phyloP scores from a whole-genome alignment of 228 moss, liverwort and hornwort genomes.

The Sphagnum magellanicum region DNA sequence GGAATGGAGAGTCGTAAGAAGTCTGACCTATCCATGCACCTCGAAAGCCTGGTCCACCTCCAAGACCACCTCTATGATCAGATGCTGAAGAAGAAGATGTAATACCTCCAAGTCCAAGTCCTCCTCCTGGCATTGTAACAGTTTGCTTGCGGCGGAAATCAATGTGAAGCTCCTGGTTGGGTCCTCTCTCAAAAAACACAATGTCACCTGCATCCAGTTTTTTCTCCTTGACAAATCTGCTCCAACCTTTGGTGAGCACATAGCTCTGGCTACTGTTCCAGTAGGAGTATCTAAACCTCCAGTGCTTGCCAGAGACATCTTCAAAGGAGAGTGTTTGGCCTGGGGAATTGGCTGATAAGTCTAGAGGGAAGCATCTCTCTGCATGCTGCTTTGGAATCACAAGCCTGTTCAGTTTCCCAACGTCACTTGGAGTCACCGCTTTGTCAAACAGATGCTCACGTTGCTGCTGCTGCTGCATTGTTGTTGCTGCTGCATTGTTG shows the following conservation, averaged over 20 bases:
- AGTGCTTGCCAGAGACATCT: conserved; percentile 88
- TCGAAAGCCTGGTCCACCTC: conserved; percentile 40
- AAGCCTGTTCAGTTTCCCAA: conserved; percentile 92
- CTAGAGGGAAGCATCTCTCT: conserved; percentile 92
- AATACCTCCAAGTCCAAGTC: conserved; percentile 21
- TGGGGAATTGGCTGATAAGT: conserved; percentile 78
- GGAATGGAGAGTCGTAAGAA: conserved; percentile 25
- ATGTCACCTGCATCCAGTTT: conserved; percentile 97
- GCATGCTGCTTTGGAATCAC: conserved; percentile 99
- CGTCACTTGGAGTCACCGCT: conserved; percentile 95
- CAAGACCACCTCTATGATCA: conserved; percentile 7
- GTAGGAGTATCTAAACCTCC: conserved; percentile 96
- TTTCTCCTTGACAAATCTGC: conserved; percentile 97
- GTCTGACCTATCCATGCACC: conserved; percentile 59
- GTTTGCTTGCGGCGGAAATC: conserved; percentile 80
- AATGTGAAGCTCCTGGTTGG: conserved; percentile 83
- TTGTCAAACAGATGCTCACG: conserved; percentile 97
- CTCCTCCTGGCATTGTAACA: conserved; percentile 15
- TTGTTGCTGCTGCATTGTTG: conserved; percentile 20
- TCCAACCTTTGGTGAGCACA: conserved; percentile 98
- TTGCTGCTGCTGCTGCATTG: conserved; percentile 13
- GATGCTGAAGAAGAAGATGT: conserved; percentile 18
- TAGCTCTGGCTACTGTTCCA: conserved; percentile 99
- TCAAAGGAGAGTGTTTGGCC: conserved; percentile 98
- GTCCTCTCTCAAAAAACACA: conserved; percentile 85